Percentiles rank a stretch among this genome's conserved stretches.
Evolutionary conservation across 2,329 filamentous ascomycete species (phyloP).

Genomic region (Neofusicoccum ribis): DNA sequence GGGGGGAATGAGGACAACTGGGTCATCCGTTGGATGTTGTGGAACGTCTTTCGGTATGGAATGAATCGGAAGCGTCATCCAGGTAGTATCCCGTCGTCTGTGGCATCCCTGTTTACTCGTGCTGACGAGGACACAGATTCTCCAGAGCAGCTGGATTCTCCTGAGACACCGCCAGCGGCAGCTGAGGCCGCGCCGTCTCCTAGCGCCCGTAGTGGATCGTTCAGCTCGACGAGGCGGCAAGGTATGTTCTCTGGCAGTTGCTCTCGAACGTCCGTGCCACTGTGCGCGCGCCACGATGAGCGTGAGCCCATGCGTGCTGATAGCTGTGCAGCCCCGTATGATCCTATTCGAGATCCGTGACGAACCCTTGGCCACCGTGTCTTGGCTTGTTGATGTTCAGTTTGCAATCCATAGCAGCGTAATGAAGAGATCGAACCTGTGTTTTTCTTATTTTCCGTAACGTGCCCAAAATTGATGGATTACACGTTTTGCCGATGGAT

Average conservation of each 20-base stretch:
- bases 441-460: not conserved
- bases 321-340: not conserved
- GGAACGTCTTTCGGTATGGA: conserved; percentile 51
- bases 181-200: not conserved
- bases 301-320: not conserved
- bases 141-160: not conserved
- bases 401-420: not conserved
- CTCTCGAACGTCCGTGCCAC: not conserved
- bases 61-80: not conserved
- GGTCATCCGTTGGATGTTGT: conserved; percentile 53
- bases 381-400: not conserved
- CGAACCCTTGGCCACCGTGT: not conserved
- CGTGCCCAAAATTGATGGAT: not conserved
- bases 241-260: not conserved
- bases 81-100: not conserved
- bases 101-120: not conserved
- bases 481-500: no score
- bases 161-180: not conserved
- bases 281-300: not conserved
- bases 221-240: not conserved
- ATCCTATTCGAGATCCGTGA: not conserved
- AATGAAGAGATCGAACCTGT: not conserved
- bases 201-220: no score
- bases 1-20: conserved; percentile 49
- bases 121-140: not conserved